Conservation (phyloP, 2,329 filamentous ascomycete genomes). For the Nemania diffusa region DNA sequence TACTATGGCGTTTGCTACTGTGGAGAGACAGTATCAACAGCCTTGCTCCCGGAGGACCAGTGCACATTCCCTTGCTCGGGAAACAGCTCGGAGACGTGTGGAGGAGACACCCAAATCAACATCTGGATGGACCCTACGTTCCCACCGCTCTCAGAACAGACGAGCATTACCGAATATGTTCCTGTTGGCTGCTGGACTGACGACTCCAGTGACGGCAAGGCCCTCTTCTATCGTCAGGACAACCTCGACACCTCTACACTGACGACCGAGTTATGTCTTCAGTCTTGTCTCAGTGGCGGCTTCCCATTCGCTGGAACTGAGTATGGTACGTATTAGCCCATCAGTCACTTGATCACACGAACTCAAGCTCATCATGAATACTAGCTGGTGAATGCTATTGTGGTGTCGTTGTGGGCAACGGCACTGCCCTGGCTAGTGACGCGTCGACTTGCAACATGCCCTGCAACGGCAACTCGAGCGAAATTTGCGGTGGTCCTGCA, state of each 20-base stretch:
- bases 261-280: conserved; percentile 57
- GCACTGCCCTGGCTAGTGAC: conserved; percentile 51
- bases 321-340: conserved; percentile 49
- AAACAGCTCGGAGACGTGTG: conserved; percentile 54
- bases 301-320: conserved; percentile 62
- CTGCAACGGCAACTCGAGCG: conserved; percentile 60
- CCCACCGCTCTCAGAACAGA: conserved; percentile 51
- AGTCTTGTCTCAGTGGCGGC: conserved; percentile 55
- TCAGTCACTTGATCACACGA: neutral
- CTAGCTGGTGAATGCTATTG: conserved; percentile 59
- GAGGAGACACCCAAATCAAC: conserved; percentile 42
- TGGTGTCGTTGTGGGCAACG: conserved; percentile 63
- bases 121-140: conserved; percentile 57
- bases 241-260: conserved; percentile 51
- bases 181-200: conserved; percentile 72
- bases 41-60: conserved; percentile 61
- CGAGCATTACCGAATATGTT: conserved; percentile 63
- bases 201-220: conserved; percentile 53
- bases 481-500: conserved; percentile 57
- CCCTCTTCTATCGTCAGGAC: conserved; percentile 58
- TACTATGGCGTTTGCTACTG: conserved; percentile 66
- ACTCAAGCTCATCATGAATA: neutral
- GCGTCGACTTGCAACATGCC: conserved; percentile 58
- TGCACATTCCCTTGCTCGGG: conserved; percentile 67
- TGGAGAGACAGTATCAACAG: conserved; percentile 62